A percentile compares a stretch with the other conserved stretches of the same genome.
Evolutionary conservation across 164 flowering plant genomes (phyloP).

Genomic region (Annona squamosa): DNA sequence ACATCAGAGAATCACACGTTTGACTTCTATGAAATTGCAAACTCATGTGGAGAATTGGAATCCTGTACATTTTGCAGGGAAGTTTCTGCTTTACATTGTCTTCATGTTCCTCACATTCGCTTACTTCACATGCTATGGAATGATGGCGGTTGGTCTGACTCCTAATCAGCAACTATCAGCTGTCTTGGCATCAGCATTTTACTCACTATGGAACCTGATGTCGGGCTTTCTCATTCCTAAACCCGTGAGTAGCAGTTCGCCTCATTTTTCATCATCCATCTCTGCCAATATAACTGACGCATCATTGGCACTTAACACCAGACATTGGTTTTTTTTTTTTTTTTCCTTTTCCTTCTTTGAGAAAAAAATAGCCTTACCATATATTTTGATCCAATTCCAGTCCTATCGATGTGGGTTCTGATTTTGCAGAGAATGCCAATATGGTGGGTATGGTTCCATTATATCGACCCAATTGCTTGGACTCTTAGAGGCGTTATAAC

Average conservation of each 20-base stretch:
- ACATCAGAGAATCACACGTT: not conserved
- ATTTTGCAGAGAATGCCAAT: constrained; percentile 54
- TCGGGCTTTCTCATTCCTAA: constrained; percentile 80
- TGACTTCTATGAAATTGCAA: constrained; percentile 1
- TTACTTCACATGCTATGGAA: constrained; percentile 80
- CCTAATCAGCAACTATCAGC: constrained; percentile 67
- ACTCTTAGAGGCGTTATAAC: constrained; percentile 59
- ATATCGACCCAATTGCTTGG: constrained; percentile 77
- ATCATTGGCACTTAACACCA: not conserved
- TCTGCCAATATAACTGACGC: too few species aligned
- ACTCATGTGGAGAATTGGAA: not conserved
- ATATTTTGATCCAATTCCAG: too few species aligned
- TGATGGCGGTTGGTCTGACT: constrained; percentile 90
- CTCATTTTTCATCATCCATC: not conserved
- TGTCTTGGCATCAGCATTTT: constrained; percentile 75
- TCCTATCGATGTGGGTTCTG: not conserved
- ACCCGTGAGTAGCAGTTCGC: constrained; percentile 39
- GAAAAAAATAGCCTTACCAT: not conserved
- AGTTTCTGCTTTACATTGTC: constrained; percentile 52
- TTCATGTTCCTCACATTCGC: constrained; percentile 86
- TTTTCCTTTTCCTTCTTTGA: not conserved
- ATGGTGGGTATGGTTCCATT: constrained; percentile 94
- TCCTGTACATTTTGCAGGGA: constrained; percentile 37
- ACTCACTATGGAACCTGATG: constrained; percentile 90
- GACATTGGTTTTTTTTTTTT: too few species aligned